A percentile compares a stretch with the other conserved stretches of the same genome.
Evolutionary conservation across 805 yeast species (phyloP).

Genomic region (Starmera caribaea): DNA sequence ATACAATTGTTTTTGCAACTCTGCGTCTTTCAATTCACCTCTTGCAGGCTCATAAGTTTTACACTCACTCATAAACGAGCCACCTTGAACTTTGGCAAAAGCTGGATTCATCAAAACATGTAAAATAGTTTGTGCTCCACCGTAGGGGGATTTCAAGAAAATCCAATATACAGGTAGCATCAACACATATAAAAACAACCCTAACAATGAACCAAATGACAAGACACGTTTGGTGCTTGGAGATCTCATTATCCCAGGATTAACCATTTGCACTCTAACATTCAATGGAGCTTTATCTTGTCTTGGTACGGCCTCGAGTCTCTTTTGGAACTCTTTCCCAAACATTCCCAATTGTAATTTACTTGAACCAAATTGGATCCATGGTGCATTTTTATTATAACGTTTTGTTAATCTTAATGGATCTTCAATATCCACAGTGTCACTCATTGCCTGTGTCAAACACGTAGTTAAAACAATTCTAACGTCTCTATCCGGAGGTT

Average conservation of each 20-base stretch:
- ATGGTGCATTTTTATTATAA: constrained; percentile 57
- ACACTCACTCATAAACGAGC: constrained; percentile 69
- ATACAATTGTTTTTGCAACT: constrained; percentile 49
- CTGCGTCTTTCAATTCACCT: constrained; percentile 52
- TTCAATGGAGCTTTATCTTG: constrained; percentile 66
- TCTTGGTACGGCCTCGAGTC: constrained; percentile 47
- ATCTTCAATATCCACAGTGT: constrained; percentile 43
- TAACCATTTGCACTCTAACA: constrained; percentile 63
- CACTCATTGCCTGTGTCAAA: constrained; percentile 65
- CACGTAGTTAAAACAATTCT: constrained; percentile 75
- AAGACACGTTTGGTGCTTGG: constrained; percentile 73
- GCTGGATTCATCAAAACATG: constrained; percentile 68
- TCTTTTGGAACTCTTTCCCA: constrained; percentile 70
- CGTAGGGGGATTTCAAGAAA: constrained; percentile 60
- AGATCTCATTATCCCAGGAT: constrained; percentile 89
- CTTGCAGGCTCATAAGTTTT: constrained; percentile 43
- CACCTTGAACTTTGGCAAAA: constrained; percentile 51
- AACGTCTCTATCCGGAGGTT: constrained; percentile 93
- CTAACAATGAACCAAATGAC: constrained; percentile 63
- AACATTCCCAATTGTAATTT: constrained; percentile 69
- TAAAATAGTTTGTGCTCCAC: constrained; percentile 74
- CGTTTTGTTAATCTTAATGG: constrained; percentile 50
- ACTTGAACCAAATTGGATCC: constrained; percentile 73
- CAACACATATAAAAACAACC: constrained; percentile 54
- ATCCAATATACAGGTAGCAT: constrained; percentile 80